These are phyloP conservation scores for Hypoxylon crocopeplum DNA, from an alignment of 495 filamentous ascomycete species.

Conservation along the genomic window DNA sequence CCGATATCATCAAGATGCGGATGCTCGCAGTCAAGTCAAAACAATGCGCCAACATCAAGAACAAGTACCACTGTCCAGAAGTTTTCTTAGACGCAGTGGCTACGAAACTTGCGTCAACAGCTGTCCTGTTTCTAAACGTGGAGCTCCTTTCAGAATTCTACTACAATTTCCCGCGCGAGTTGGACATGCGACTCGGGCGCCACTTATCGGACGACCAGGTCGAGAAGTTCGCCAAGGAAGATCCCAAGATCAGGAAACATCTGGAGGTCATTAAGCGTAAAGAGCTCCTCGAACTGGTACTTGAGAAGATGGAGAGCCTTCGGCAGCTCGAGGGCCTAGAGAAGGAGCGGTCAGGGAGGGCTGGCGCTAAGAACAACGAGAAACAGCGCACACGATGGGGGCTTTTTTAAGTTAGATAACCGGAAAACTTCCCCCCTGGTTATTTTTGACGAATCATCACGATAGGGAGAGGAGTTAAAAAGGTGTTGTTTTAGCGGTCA, in stretches of 20 bases:
- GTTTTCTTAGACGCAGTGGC: slow-evolving; percentile 97
- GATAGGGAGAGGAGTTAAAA: slow-evolving; percentile 32
- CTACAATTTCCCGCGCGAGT: slow-evolving; percentile 92
- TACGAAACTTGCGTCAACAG: slow-evolving; percentile 91
- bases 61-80: slow-evolving; percentile 97
- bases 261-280: slow-evolving; percentile 91
- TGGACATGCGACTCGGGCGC: slow-evolving; percentile 86
- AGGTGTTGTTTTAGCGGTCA: slow-evolving; percentile 21
- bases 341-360: slow-evolving; percentile 29
- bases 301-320: slow-evolving; percentile 92
- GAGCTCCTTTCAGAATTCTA: slow-evolving; percentile 97
- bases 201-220: slow-evolving; percentile 78
- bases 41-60: slow-evolving; percentile 80
- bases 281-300: slow-evolving; percentile 87
- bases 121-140: slow-evolving; percentile 96
- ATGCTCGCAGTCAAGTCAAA: slow-evolving; percentile 83
- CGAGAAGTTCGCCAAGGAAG: slow-evolving; percentile 90
- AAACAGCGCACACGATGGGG: slow-evolving; percentile 45
- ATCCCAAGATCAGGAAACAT: slow-evolving; percentile 85
- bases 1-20: slow-evolving; percentile 88
- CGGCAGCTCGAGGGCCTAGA: slow-evolving; percentile 71
- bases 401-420: slow-evolving; percentile 37
- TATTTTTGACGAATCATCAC: slow-evolving; percentile 27
- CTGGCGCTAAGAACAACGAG: slow-evolving; percentile 29
- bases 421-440: neutral